These are phyloP conservation scores for Lenzites betulinus DNA, from an alignment of 768 basidiomycete genomes.

Conservation along the genomic window DNA sequence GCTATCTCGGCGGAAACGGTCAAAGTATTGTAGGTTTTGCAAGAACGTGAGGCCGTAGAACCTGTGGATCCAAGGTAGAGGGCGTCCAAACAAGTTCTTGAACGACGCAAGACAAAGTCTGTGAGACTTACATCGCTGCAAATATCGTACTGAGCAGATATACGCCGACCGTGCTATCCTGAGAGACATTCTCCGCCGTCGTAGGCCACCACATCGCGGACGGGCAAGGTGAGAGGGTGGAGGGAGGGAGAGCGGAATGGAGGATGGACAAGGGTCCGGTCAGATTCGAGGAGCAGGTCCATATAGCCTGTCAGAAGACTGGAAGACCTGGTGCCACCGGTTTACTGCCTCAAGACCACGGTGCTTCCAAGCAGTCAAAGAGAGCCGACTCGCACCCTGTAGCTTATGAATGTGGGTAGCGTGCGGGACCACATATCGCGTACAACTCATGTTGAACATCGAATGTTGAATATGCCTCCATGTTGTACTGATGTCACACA, in stretches of 20 bases:
- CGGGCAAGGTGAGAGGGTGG: background rate
- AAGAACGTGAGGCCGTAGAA: conserved; percentile 22
- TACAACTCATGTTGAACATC: too few species aligned
- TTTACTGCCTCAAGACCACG: too few species aligned
- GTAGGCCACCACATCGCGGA: conserved; percentile 18
- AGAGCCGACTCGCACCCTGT: background rate
- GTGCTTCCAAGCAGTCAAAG: background rate
- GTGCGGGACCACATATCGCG: too few species aligned
- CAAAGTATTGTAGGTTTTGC: conserved; percentile 18
- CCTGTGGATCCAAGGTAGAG: background rate
- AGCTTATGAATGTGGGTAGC: too few species aligned
- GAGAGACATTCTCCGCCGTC: conserved; percentile 3
- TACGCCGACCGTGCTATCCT: conserved; percentile 16
- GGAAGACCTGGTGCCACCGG: background rate
- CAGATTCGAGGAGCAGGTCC: background rate
- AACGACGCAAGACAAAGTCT: background rate
- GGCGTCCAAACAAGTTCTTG: background rate
- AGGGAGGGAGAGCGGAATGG: background rate
- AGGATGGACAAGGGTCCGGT: background rate
- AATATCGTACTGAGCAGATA: conserved; percentile 10
- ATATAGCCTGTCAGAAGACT: conserved; percentile 3
- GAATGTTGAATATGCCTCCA: background rate
- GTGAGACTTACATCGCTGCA: conserved; percentile 7
- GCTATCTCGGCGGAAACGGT: conserved; percentile 11
- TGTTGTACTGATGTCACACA: background rate